These are phyloP conservation scores for Guadua angustifolia DNA, from an alignment of 176 grass and related monocot genomes.

Conservation along the genomic window DNA sequence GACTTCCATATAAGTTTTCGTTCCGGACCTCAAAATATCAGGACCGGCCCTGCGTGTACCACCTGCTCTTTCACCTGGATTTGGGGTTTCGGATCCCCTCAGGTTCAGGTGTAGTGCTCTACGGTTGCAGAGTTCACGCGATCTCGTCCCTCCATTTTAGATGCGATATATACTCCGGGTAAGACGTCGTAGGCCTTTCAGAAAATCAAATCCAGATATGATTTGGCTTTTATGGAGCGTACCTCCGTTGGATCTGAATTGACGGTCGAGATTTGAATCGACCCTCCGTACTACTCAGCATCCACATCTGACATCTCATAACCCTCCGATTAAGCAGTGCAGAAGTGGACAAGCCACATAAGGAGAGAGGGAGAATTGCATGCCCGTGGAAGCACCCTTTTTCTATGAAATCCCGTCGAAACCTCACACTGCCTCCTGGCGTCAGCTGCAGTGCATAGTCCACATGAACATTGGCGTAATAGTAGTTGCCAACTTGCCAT, in stretches of 20 bases:
- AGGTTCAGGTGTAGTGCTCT: neutral
- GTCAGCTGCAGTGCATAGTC: neutral
- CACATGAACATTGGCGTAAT: neutral
- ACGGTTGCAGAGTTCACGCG: fast-evolving
- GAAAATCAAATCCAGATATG: neutral
- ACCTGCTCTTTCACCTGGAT: neutral
- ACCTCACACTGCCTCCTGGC: neutral
- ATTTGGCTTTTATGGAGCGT: too few relatives aligned
- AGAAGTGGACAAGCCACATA: neutral
- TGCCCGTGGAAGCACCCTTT: neutral
- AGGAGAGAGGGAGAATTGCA: neutral
- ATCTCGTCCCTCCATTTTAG: neutral
- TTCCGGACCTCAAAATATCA: too few relatives aligned
- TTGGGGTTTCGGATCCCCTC: neutral
- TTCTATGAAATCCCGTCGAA: neutral
- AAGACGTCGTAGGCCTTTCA: neutral
- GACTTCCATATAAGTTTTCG: too few relatives aligned
- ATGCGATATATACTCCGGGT: neutral
- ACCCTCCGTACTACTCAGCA: too few relatives aligned
- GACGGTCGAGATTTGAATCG: neutral
- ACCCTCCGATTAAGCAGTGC: neutral
- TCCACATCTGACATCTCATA: neutral
- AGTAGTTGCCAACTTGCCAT: neutral
- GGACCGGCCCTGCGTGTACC: slow-evolving; percentile 6
- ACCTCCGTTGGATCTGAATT: neutral